Evolutionary conservation across 139 green algal genomes (phyloP).

Genomic region (Picocystis salinarum): DNA sequence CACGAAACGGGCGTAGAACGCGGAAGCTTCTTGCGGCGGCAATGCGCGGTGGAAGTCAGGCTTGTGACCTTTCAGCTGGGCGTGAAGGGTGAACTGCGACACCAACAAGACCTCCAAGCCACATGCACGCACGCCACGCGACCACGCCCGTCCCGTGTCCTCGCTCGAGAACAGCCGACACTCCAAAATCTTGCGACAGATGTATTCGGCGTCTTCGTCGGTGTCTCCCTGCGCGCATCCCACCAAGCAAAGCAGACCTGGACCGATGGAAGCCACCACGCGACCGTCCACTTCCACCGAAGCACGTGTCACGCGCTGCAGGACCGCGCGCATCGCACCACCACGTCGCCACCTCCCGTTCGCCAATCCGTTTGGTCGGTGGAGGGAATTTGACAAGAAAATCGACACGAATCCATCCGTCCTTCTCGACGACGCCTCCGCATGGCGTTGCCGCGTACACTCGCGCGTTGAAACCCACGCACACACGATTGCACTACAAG

Average conservation of each 20-base stretch:
- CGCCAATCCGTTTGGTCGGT: too few species aligned
- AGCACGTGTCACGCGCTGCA: conserved; percentile 1
- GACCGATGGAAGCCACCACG: conserved; percentile 25
- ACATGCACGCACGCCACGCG: neutral
- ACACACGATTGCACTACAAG: too few species aligned
- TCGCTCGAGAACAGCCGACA: neutral
- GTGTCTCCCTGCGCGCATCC: neutral
- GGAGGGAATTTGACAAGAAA: too few species aligned
- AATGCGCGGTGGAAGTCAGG: conserved; percentile 55
- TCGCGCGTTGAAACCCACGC: too few species aligned
- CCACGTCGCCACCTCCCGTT: too few species aligned
- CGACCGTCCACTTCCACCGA: conserved; percentile 27
- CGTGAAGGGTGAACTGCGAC: conserved; percentile 60
- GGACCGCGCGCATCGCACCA: conserved; percentile 2
- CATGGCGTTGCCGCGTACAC: too few species aligned
- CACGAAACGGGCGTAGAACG: conserved; percentile 35
- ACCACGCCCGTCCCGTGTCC: neutral
- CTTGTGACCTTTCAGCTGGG: conserved; percentile 46
- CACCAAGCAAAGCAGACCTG: conserved; percentile 27
- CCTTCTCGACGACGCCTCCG: too few species aligned
- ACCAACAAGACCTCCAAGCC: conserved; percentile 33
- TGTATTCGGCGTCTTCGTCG: neutral
- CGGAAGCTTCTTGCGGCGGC: conserved; percentile 22
- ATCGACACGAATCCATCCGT: too few species aligned
- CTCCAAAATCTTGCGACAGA: neutral